These are phyloP conservation scores for Wickerhamiella alocasiicola DNA, from an alignment of 805 yeast species.

Conservation along the genomic window DNA sequence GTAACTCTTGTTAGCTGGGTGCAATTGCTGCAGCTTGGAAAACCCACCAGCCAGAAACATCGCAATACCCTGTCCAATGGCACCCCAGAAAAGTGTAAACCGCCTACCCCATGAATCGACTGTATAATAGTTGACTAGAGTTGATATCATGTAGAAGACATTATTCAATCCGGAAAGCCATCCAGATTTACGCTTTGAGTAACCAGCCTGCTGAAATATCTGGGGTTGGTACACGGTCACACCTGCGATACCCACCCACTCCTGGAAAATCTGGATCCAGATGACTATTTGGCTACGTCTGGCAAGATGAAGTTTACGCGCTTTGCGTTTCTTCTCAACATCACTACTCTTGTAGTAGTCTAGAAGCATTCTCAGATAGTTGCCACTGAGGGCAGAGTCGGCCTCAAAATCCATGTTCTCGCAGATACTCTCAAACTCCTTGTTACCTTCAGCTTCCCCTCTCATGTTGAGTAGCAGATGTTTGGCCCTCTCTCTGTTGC, in stretches of 20 bases:
- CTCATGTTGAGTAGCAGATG: constrained; percentile 5
- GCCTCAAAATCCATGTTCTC: constrained; percentile 13
- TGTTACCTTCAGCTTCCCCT: constrained; percentile 1
- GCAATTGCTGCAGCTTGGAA: constrained; percentile 6
- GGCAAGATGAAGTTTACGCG: constrained; percentile 6
- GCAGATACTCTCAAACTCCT: constrained; percentile 4
- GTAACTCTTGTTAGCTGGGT: constrained; percentile 10
- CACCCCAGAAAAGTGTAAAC: constrained; percentile 16
- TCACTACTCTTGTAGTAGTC: constrained; percentile 3
- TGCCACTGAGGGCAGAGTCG: constrained; percentile 7
- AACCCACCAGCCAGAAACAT: constrained; percentile 9
- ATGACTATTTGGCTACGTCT: constrained; percentile 20
- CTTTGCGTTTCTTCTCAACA: constrained; percentile 3
- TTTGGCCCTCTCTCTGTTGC: constrained; percentile 49
- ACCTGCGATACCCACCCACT: constrained; percentile 37
- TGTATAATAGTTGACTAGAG: constrained; percentile 13
- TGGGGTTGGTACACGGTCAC: constrained; percentile 15
- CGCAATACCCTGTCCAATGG: constrained; percentile 15
- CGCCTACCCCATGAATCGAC: constrained; percentile 18
- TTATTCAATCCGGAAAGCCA: constrained; percentile 12
- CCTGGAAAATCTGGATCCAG: constrained; percentile 30
- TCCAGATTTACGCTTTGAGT: constrained; percentile 4
- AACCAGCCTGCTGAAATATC: constrained; percentile 8
- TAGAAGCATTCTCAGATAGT: constrained; percentile 8
- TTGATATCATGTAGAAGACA: constrained; percentile 14